A percentile compares a stretch with the other conserved stretches of the same genome.
Evolutionary conservation across 2,329 filamentous ascomycete species (phyloP).

Genomic region (Aspergillus sp.): DNA sequence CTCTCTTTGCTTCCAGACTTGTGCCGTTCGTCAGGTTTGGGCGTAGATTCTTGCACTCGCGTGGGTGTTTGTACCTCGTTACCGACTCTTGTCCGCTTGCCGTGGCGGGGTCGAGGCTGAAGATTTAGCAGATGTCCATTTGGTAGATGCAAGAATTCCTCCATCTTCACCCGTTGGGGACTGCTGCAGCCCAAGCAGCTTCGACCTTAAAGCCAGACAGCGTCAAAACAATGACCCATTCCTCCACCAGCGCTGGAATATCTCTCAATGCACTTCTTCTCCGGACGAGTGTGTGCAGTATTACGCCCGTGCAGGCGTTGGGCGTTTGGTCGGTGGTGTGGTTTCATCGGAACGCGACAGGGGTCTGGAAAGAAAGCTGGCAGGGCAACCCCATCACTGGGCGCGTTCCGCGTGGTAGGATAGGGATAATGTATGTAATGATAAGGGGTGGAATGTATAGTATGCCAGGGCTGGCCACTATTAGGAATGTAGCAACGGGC

Average conservation of each 20-base stretch:
- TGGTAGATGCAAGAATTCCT: slow-evolving; percentile 29
- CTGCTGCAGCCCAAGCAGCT: slow-evolving; percentile 3
- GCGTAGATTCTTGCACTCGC: neutral
- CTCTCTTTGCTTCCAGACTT: slow-evolving; percentile 14
- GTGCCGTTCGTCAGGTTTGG: neutral
- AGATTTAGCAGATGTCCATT: slow-evolving; percentile 35
- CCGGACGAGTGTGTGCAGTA: neutral
- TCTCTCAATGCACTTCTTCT: slow-evolving; percentile 1
- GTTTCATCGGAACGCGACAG: slow-evolving; percentile 8
- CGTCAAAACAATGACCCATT: slow-evolving; percentile 14
- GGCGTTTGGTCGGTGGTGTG: neutral
- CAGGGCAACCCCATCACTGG: neutral
- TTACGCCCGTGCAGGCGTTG: neutral
- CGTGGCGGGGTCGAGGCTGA: slow-evolving; percentile 25
- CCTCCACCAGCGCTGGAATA: slow-evolving; percentile 7
- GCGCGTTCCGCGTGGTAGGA: neutral
- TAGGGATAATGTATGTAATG: slow-evolving; percentile 18
- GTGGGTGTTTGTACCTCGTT: slow-evolving; percentile 22
- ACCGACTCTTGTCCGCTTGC: slow-evolving; percentile 13
- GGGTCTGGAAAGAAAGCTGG: slow-evolving; percentile 2
- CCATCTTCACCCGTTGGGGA: slow-evolving; percentile 26
- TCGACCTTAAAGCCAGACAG: slow-evolving; percentile 24
- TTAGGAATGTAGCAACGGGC: slow-evolving; percentile 24
- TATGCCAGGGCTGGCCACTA: slow-evolving; percentile 16
- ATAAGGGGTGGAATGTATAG: slow-evolving; percentile 24